These are phyloP conservation scores for Diutina sp. DNA, from an alignment of 1,139 yeast species.

Conservation along the genomic window DNA sequence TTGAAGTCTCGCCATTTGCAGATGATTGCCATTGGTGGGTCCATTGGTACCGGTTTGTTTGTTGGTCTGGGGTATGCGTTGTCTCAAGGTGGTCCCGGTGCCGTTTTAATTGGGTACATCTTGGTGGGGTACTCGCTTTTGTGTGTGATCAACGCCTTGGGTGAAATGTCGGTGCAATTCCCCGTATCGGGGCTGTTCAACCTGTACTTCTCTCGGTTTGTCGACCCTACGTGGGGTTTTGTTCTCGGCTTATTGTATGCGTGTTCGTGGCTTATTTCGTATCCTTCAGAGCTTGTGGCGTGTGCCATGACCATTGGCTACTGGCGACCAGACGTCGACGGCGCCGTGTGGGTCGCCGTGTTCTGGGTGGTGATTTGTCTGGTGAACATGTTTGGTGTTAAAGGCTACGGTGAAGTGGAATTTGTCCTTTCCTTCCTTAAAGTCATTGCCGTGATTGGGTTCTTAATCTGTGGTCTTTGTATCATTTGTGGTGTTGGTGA, in stretches of 20 bases:
- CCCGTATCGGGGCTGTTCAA: constrained; percentile 54
- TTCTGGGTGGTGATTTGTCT: constrained; percentile 45
- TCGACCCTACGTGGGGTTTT: constrained; percentile 54
- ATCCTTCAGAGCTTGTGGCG: constrained; percentile 33
- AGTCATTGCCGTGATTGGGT: constrained; percentile 51
- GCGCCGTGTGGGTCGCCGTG: constrained; percentile 58
- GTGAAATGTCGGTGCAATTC: constrained; percentile 48
- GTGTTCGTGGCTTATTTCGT: constrained; percentile 28
- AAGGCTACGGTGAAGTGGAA: constrained; percentile 60
- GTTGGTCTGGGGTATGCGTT: constrained; percentile 15
- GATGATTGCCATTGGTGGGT: constrained; percentile 3
- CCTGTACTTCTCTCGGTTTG: constrained; percentile 41
- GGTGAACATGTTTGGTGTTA: constrained; percentile 43
- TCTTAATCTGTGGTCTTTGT: constrained; percentile 56
- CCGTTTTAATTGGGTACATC: constrained; percentile 20
- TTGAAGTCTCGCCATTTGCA: constrained; percentile 5
- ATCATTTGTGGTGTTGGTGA: constrained; percentile 52
- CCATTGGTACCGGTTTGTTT: constrained; percentile 5
- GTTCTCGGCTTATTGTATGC: constrained; percentile 31
- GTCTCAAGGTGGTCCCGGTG: constrained; percentile 22
- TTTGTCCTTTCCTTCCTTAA: constrained; percentile 48
- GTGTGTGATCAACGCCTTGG: constrained; percentile 44
- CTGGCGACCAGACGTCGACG: constrained; percentile 44
- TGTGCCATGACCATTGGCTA: constrained; percentile 34
- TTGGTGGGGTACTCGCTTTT: constrained; percentile 32